These are phyloP conservation scores for Iberis pinnata DNA, from an alignment of 345 rosid genomes.

Conservation along the genomic window DNA sequence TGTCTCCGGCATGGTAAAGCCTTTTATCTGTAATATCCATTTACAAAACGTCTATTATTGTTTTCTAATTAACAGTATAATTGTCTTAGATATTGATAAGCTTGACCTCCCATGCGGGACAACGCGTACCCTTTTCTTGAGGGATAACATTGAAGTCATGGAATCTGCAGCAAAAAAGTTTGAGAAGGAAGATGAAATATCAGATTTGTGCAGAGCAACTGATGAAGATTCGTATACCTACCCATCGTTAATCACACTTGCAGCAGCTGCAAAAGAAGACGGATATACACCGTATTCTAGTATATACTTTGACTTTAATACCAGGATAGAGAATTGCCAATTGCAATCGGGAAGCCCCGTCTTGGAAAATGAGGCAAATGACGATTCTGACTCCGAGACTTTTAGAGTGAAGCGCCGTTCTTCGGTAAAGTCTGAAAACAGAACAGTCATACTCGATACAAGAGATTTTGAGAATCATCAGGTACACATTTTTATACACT, in stretches of 20 bases:
- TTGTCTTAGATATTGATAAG: slow-evolving; percentile 49
- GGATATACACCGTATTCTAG: slow-evolving; percentile 70
- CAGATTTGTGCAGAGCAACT: slow-evolving; percentile 25
- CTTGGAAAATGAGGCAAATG: slow-evolving; percentile 44
- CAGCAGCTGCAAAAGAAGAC: no score
- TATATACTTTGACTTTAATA: slow-evolving; percentile 36
- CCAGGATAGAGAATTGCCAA: no score
- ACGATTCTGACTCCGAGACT: slow-evolving; percentile 75
- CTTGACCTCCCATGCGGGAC: slow-evolving; percentile 75
- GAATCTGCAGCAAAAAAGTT: slow-evolving; percentile 81
- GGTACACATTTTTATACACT: slow-evolving; percentile 44
- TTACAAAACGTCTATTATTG: neutral
- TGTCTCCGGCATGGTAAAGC: slow-evolving; percentile 83
- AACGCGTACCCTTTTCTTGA: slow-evolving; percentile 52
- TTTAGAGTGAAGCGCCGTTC: slow-evolving; percentile 95
- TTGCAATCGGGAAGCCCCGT: slow-evolving; percentile 20
- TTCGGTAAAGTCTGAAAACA: slow-evolving; percentile 50
- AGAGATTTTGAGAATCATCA: slow-evolving; percentile 47
- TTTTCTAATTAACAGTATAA: slow-evolving; percentile 8
- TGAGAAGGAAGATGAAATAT: slow-evolving; percentile 55
- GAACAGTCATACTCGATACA: slow-evolving; percentile 36
- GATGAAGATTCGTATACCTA: slow-evolving; percentile 47
- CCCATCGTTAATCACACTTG: slow-evolving; percentile 39
- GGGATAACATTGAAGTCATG: slow-evolving; percentile 59
- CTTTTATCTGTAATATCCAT: slow-evolving; percentile 8